A percentile compares a stretch with the other conserved stretches of the same genome.
phyloP scores from a whole-genome alignment of 2,329 filamentous ascomycete genomes.

The Chaetomium strumarium region DNA sequence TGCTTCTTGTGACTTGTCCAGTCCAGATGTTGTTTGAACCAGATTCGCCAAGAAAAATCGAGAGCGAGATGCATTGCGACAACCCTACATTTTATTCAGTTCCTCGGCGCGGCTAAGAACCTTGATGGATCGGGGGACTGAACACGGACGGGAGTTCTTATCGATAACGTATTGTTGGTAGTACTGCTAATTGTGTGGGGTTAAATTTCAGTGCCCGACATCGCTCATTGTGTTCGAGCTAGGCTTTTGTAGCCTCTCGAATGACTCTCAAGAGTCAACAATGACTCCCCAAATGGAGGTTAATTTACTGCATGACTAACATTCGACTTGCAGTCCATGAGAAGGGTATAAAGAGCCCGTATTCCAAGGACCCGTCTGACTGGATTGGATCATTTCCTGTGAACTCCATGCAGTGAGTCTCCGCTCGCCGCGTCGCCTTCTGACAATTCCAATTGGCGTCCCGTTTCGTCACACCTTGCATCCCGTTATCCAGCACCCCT shows the following conservation, averaged over 20 bases:
- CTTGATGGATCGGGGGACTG: constrained; percentile 9
- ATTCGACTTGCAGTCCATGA: neutral
- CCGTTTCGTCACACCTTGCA: neutral
- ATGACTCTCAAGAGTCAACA: neutral
- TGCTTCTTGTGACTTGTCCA: no score
- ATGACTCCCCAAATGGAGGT: neutral
- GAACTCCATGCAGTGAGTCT: no score
- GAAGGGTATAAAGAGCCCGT: neutral
- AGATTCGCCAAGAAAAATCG: no score
- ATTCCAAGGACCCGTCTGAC: neutral
- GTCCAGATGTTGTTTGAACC: no score
- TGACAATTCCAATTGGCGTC: neutral
- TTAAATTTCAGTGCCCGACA: constrained; percentile 8
- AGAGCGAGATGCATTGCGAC: no score
- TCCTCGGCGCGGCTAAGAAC: constrained; percentile 1
- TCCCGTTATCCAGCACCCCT: neutral
- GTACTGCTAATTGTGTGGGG: no score
- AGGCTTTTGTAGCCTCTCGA: constrained; percentile 4
- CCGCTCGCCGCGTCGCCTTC: no score
- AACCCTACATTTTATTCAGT: neutral
- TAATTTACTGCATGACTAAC: neutral
- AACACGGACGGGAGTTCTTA: neutral
- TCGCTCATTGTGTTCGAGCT: constrained; percentile 5
- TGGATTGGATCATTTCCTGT: neutral
- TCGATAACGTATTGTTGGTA: constrained; percentile 17